Conservation (phyloP, 352 stramenopile species). For the Thalassiosira hispida region DNA sequence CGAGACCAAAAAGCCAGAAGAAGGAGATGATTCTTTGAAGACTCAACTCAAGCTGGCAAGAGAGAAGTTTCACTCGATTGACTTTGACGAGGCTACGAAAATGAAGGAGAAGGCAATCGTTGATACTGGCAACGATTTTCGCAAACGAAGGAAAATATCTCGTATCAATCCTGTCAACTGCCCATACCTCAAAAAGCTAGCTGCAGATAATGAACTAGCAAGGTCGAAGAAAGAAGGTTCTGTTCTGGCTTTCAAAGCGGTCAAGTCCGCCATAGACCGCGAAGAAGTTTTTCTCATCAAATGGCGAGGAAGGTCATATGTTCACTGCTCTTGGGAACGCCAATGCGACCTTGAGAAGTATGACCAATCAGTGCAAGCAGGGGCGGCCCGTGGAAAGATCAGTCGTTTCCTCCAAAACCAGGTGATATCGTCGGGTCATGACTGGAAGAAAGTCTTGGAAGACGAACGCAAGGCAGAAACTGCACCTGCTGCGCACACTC, state of each 20-base stretch:
- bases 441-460: constrained; percentile 81
- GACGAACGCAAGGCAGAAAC: constrained; percentile 59
- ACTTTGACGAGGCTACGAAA: constrained; percentile 63
- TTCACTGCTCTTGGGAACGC: constrained; percentile 97
- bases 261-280: constrained; percentile 46
- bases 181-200: constrained; percentile 71
- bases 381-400: constrained; percentile 79
- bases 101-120: constrained; percentile 70
- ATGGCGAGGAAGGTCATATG: constrained; percentile 98
- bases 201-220: constrained; percentile 50
- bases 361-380: constrained; percentile 74
- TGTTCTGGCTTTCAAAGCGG: constrained; percentile 49
- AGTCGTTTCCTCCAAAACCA: constrained; percentile 76
- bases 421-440: constrained; percentile 65
- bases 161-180: constrained; percentile 70
- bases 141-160: constrained; percentile 79
- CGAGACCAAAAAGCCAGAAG: constrained; percentile 8
- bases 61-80: constrained; percentile 45
- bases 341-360: constrained; percentile 89
- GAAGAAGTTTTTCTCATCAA: constrained; percentile 97
- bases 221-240: constrained; percentile 43
- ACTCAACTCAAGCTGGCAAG: not conserved
- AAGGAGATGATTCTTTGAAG: not conserved
- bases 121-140: constrained; percentile 65
- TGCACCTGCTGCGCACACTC: constrained; percentile 42